These are phyloP conservation scores for Macrolepiota fuliginosa DNA, from an alignment of 768 basidiomycete species.

Conservation along the genomic window DNA sequence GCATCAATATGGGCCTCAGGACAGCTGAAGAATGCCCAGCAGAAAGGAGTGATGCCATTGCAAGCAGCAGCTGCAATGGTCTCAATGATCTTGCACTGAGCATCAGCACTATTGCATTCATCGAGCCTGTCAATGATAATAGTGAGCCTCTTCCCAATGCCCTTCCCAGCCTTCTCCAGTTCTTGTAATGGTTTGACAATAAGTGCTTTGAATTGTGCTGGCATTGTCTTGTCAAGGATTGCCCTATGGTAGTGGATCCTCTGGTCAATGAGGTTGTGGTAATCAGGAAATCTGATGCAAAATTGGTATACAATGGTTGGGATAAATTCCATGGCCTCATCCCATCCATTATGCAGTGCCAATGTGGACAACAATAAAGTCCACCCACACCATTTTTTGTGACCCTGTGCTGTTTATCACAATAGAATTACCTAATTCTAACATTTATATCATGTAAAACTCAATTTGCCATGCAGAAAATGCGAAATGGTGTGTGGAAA, in stretches of 20 bases:
- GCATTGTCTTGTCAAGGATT: neutral
- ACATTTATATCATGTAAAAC: no score
- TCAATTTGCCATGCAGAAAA: no score
- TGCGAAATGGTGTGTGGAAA: no score
- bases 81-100: constrained; percentile 1
- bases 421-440: no score
- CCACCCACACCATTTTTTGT: no score
- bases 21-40: constrained; percentile 6
- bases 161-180: neutral
- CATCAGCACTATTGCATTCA: neutral
- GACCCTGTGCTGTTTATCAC: no score
- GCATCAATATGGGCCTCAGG: neutral
- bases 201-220: neutral
- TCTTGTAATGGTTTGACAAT: neutral
- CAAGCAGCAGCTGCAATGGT: neutral
- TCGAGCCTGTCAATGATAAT: neutral
- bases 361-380: no score
- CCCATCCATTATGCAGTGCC: neutral
- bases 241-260: neutral
- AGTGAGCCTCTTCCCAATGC: neutral
- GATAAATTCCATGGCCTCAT: neutral
- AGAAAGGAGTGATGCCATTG: neutral
- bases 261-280: neutral
- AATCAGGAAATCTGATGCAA: neutral
- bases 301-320: constrained; percentile 8